Conservation (phyloP, 2,329 filamentous ascomycete species). For the Didymella lethalis region DNA sequence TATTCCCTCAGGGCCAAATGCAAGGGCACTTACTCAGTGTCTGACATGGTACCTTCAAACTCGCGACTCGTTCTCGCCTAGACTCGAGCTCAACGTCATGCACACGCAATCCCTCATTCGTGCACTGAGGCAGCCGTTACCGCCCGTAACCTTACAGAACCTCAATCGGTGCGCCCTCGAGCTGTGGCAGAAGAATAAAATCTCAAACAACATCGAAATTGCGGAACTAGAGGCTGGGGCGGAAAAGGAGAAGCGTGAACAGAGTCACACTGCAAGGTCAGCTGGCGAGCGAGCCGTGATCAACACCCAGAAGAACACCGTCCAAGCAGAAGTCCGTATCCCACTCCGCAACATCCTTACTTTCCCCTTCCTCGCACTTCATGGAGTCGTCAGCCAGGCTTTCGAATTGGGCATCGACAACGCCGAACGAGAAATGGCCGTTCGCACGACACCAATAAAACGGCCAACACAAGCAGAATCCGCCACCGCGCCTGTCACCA, state of each 20-base stretch:
- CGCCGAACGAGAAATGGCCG: background rate
- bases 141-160: background rate
- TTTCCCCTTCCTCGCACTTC: background rate
- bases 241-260: background rate
- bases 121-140: background rate
- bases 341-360: background rate
- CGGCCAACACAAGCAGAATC: background rate
- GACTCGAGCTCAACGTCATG: slow-evolving; percentile 37
- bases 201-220: background rate
- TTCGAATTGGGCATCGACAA: background rate
- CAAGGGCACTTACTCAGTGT: slow-evolving; percentile 1
- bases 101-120: slow-evolving; percentile 34
- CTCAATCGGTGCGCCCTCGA: background rate
- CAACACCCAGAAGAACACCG: background rate
- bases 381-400: background rate
- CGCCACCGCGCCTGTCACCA: background rate
- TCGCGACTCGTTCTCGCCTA: slow-evolving; percentile 26
- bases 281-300: background rate
- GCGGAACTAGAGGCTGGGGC: background rate
- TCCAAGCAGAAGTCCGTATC: background rate
- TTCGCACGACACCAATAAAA: background rate
- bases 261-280: background rate
- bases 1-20: background rate
- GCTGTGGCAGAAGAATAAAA: background rate
- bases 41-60: background rate